phyloP scores from a whole-genome alignment of 2,329 filamentous ascomycete species.

The Microdochium trichocladiopsis region DNA sequence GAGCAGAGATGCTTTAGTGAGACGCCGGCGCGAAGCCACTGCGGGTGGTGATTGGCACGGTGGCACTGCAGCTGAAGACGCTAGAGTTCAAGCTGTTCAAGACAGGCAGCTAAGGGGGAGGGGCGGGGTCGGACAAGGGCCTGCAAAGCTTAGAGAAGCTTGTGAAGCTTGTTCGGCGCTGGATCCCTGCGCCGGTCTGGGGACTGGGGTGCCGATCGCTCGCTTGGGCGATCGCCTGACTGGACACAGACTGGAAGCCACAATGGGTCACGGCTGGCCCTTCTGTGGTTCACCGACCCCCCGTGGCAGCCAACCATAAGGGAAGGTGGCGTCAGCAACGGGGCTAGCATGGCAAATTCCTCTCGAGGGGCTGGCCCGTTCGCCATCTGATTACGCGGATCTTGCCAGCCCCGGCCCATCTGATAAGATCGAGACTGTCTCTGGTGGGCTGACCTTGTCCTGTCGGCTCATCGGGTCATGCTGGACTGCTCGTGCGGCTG shows the following conservation, averaged over 20 bases:
- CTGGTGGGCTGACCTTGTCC: slow-evolving; percentile 17
- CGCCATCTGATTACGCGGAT: not conserved
- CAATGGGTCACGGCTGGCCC: no score
- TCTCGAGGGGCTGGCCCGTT: not conserved
- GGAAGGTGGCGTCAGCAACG: not conserved
- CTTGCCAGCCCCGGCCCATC: not conserved
- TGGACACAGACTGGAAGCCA: no score
- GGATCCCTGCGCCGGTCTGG: not conserved
- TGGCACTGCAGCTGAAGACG: not conserved
- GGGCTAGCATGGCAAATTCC: not conserved
- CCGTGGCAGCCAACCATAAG: not conserved
- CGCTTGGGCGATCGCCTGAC: no score
- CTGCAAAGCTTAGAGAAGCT: not conserved
- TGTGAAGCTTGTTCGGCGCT: not conserved
- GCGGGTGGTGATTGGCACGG: not conserved
- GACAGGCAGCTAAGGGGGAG: not conserved
- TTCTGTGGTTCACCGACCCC: no score
- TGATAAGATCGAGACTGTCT: not conserved
- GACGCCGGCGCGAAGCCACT: not conserved
- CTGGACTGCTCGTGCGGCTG: slow-evolving; percentile 19
- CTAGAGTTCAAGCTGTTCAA: not conserved
- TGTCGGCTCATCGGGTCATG: no score
- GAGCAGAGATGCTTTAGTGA: not conserved
- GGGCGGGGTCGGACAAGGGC: not conserved
- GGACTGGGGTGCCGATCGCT: not conserved